Evolutionary conservation across 2,329 filamentous ascomycete genomes (phyloP), one percentile per base, ranked within the genome.

Genomic region (Fusarium nygamai): DNA sequence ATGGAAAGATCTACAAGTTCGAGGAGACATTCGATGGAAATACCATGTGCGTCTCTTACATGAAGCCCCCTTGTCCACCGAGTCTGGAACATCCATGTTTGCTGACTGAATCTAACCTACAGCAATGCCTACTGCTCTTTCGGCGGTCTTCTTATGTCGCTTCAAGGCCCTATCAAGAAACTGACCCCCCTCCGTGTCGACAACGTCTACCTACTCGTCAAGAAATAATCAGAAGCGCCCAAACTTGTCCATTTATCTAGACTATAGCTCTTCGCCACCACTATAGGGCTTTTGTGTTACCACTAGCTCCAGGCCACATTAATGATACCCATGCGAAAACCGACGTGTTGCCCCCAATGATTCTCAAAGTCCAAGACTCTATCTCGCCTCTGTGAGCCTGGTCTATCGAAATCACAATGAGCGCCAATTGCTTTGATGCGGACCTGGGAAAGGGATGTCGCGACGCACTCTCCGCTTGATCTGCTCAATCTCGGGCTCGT

Each of bases 81-180:
- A n/a, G 62, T 14, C 20, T 24, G 27, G 59, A 48, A 38, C 27
- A 38, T n/a, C 24, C 27, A 39, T 38, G 22, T 65, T 27, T 71
- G 56, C 72, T 75, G 57, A 76, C 72, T 48, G 36, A 44, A 50
- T 50, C 48, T 54, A 22, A 67, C 61, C 54, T 47, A 75, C 77
- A 98, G 96, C 82, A 97, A 98, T 82, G 94, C 95, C 34, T 99
- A 96, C 84, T 89, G 97, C 77, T 98, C 95, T 3, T 99, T 98
- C 79, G 96, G 96, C 54, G 96, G 96, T 13, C 86, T 99, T 74
- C 85, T 99, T 79, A 92, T 98, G 85, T 94, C 93, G 78, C 88
- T 99, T 64, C 93, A 98, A 80, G 96, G 97, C 11, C 96, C 96
- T 6, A 96, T 97, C 84, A 97, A 96, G 88, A 98, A 98, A 87